Percentiles rank a stretch among this genome's conserved stretches.
Evolutionary conservation across 2,329 filamentous ascomycete species (phyloP).

Genomic region (Neofusicoccum sp.): DNA sequence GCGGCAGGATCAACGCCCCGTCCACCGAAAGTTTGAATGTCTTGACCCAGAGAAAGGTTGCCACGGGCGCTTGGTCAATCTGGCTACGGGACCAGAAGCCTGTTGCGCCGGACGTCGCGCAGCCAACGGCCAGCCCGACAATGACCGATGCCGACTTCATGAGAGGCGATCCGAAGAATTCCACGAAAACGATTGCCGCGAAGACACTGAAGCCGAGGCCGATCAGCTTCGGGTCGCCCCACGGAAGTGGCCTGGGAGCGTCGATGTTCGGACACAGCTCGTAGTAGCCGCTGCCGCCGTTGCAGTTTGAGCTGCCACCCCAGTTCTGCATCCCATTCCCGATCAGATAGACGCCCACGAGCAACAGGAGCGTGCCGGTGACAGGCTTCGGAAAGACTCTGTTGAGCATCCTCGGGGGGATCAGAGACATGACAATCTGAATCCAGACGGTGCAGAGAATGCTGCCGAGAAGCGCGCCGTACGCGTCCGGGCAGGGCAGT

Average conservation of each 20-base stretch:
- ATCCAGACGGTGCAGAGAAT: conserved; percentile 47
- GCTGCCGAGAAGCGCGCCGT: conserved; percentile 29
- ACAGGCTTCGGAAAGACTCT: conserved; percentile 29
- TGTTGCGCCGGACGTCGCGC: conserved; percentile 28
- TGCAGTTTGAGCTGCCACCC: conserved; percentile 30
- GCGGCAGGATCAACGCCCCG: conserved; percentile 27
- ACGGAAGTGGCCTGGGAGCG: conserved; percentile 27
- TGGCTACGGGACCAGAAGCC: conserved; percentile 28
- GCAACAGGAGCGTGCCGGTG: conserved; percentile 26
- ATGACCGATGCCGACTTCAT: conserved; percentile 31
- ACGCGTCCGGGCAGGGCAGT: conserved; percentile 22
- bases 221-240: conserved; percentile 33
- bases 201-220: conserved; percentile 32
- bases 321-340: conserved; percentile 31
- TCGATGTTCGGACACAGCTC: conserved; percentile 26
- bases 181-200: conserved; percentile 29
- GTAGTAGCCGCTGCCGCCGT: conserved; percentile 29
- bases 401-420: conserved; percentile 27
- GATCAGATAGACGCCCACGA: conserved; percentile 29
- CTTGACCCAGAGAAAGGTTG: conserved; percentile 29
- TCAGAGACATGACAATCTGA: conserved; percentile 25
- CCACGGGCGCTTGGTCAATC: conserved; percentile 25
- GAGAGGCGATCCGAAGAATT: conserved; percentile 28
- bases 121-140: conserved; percentile 29
- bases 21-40: conserved; percentile 31